A percentile compares a stretch with the other conserved stretches of the same genome.
Evolutionary conservation across 1,284 basidiomycete species (phyloP).

Genomic region (Mixia osmundae): DNA sequence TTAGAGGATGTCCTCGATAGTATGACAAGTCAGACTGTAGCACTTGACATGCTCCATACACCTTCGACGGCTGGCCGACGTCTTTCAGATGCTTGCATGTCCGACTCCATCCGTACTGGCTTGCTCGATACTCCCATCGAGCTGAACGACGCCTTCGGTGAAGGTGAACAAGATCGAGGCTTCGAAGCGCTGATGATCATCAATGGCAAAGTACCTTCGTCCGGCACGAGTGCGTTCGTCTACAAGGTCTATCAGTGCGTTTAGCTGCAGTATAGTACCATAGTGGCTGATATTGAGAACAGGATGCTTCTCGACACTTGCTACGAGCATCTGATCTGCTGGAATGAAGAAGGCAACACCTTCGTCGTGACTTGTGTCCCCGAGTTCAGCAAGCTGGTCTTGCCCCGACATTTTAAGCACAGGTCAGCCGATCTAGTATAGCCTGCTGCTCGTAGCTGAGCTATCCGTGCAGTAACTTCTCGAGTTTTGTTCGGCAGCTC

Average conservation of each 20-base stretch:
- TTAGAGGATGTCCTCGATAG: too few relatives aligned
- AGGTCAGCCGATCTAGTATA: conserved; percentile 3
- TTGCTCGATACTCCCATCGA: too few relatives aligned
- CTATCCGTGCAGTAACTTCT: conserved; percentile 34
- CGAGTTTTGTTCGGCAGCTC: conserved; percentile 64
- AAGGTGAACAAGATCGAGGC: too few relatives aligned
- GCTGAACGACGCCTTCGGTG: too few relatives aligned
- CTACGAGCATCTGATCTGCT: conserved; percentile 10
- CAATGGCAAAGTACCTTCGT: too few relatives aligned
- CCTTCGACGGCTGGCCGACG: too few relatives aligned
- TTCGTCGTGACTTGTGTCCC: conserved; percentile 18
- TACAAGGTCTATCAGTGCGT: conserved; percentile 11
- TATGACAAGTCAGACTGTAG: too few relatives aligned
- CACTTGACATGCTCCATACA: too few relatives aligned
- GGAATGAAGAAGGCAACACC: conserved; percentile 5
- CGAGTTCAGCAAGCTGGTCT: conserved; percentile 20
- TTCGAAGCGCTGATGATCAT: too few relatives aligned
- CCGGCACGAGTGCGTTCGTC: conserved; percentile 9
- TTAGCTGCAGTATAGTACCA: not conserved
- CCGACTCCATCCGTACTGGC: too few relatives aligned
- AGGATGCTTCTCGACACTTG: conserved; percentile 8
- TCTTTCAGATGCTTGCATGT: too few relatives aligned
- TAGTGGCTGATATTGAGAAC: not conserved
- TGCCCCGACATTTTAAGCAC: conserved; percentile 24
- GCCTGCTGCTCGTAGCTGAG: not conserved